Base-by-base conservation (phyloP, 2,329 filamentous ascomycete genomes). In the Fusarium redolens region DNA sequence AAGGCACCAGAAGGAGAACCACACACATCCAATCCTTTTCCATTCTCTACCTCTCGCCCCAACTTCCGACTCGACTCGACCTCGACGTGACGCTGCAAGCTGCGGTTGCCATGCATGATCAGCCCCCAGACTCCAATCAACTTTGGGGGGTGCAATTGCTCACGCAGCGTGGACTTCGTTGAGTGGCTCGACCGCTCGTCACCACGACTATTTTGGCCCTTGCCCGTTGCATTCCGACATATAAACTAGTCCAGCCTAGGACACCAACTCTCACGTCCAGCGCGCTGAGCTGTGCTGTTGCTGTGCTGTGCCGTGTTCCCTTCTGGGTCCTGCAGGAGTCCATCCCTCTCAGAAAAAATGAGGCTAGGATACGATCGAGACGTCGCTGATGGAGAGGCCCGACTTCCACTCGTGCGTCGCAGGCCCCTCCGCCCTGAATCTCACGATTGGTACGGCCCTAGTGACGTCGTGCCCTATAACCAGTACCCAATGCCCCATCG, bases 321-420 rank as follows among this genome's bases (percentile, higher is more conserved):
- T 56, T 68, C 58, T 37, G 61, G 72, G 60, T 57, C 65, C 65
- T 69, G 66, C 66, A 69, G 65, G 35, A 69, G 65, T 38, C 65
- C 65, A 61, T 71, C 66, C 65, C 55, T 68, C 65, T 59, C 65
- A 54, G 68, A 60, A 61, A 78, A 76, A 74, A 79, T 81, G 79
- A 78, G 79, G 78, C 78, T 78, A 68, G 75, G 76, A 71, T 78
- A 77, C 40, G 71, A 75, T 68, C 78, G 74, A 79, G 79, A 79
- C 75, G 73, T 72, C 61, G 78, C 75, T 63, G 65, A 77, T 69
- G 78, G 69, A 68, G 77, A 76, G 22, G 67, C 68, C 71, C 75
- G 75, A 67, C 63, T 74, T 67, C 75, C 76, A 68, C 65, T 74
- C 65, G 73, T 75, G 68, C 78, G 78, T 61, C 75, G 75, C 61